Percentiles rank a stretch among this genome's conserved stretches.
These are phyloP conservation scores for Dioscorea alata DNA, from an alignment of 106 monocot genomes.

Conservation along the genomic window DNA sequence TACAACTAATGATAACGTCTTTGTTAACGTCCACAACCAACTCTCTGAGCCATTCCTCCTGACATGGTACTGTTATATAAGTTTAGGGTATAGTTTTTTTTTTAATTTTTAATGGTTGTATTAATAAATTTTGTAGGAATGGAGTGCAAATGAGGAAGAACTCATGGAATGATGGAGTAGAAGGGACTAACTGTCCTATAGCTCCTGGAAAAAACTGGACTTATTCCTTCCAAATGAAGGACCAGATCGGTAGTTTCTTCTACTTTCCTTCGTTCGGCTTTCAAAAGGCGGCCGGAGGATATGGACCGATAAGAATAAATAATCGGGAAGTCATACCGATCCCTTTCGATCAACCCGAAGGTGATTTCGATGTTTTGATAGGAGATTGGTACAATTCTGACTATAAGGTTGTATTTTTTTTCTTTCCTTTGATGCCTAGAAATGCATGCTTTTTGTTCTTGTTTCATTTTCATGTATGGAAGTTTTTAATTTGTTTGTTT, in stretches of 20 bases:
- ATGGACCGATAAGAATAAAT: constrained; percentile 51
- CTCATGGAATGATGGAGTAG: constrained; percentile 64
- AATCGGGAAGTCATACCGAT: constrained; percentile 59
- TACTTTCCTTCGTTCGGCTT: constrained; percentile 65
- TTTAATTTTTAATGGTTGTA: too few relatives aligned
- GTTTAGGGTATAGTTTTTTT: background rate
- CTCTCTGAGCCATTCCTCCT: constrained; percentile 23
- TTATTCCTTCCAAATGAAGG: constrained; percentile 56
- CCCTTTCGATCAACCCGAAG: constrained; percentile 50
- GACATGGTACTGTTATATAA: constrained; percentile 13
- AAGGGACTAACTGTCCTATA: constrained; percentile 67
- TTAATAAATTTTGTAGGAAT: constrained; percentile 24
- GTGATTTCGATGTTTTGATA: constrained; percentile 57
- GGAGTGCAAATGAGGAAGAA: constrained; percentile 62
- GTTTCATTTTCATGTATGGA: too few relatives aligned
- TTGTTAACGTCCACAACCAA: constrained; percentile 18
- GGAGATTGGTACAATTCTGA: constrained; percentile 48
- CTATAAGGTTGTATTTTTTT: too few relatives aligned
- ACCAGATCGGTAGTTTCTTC: constrained; percentile 74
- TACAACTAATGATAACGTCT: constrained; percentile 16
- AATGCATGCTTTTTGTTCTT: too few relatives aligned
- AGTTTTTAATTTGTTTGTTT: too few relatives aligned
- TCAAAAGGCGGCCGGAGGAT: constrained; percentile 71
- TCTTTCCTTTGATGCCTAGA: background rate
- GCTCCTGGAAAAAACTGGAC: constrained; percentile 68